Evolutionary conservation across 495 filamentous ascomycete species (phyloP), one percentile per base, ranked within the genome.

Genomic region (Cladorrhinum samala): DNA sequence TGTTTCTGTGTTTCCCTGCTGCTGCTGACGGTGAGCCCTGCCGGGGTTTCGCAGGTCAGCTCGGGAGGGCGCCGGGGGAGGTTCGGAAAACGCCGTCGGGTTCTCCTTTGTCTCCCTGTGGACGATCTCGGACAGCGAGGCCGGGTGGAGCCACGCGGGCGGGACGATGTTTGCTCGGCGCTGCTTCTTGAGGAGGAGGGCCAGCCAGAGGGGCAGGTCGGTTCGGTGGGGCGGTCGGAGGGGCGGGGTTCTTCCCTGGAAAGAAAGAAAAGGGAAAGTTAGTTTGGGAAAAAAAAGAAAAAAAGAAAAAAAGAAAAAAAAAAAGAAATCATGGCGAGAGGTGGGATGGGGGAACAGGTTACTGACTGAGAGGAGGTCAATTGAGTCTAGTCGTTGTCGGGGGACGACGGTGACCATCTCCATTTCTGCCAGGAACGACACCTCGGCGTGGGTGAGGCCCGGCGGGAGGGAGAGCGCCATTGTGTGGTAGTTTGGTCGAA

Each of bases 361-460:
- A 81, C 84, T 74, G 73, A 98, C 92, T 52, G 84, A 82, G 41
- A 98, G 82, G 47, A 98, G 77, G 56, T 87, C 74, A 39, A 96
- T 84, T 47, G 82, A 83, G 56, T 96, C 91, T 43, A 97, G 81
- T 50, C 86, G 82, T 67, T 96, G 91, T 25, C 93, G 89, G 49
- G 93, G 93, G 38, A 97, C 81, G 9, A 98, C 80, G 1, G 91
- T 95, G 42, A 98, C 87, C 61, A 86, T 79, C 70, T 96, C 90
- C 88, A 96, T 96, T 72, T 98, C 93, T 68, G 91, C 94, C 42
- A 96, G 79, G 69, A 97, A 98, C 61, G 90, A 88, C 40, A 96
- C 85, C 73, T 98, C 93, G 57, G 86, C 73, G 52, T 92, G 89
- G 52, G 87, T 89, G 19, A 95, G 81, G 71, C 90, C 90, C 55